A percentile compares a stretch with the other conserved stretches of the same genome.
Evolutionary conservation across 768 basidiomycete genomes (phyloP).

Genomic region (Paxillus involutus): DNA sequence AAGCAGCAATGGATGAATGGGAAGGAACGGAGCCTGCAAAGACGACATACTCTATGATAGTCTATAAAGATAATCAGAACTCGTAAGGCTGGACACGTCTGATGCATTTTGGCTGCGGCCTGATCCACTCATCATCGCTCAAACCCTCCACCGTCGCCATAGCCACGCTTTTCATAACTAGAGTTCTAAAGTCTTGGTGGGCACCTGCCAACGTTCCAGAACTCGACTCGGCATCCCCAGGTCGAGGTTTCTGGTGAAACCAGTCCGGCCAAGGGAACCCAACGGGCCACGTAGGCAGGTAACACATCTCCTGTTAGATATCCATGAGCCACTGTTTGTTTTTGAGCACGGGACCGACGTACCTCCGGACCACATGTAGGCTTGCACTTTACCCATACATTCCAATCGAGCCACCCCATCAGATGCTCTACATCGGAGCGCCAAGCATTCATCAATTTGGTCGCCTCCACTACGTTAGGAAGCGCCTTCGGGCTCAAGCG

Average conservation of each 20-base stretch:
- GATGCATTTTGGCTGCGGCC: slow-evolving; percentile 22
- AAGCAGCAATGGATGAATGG: no score
- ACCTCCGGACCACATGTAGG: slow-evolving; percentile 49
- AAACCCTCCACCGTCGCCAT: neutral
- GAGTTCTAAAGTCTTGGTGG: neutral
- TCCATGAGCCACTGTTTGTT: neutral
- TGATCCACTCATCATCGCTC: slow-evolving; percentile 16
- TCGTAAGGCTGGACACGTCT: slow-evolving; percentile 7
- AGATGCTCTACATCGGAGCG: slow-evolving; percentile 31
- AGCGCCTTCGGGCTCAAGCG: slow-evolving; percentile 1
- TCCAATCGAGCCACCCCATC: slow-evolving; percentile 56
- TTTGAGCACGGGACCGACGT: slow-evolving; percentile 6
- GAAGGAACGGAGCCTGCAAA: no score
- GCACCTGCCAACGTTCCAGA: neutral
- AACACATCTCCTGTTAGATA: slow-evolving; percentile 13
- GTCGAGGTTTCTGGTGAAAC: neutral
- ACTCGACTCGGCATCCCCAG: neutral
- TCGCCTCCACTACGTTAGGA: slow-evolving; percentile 1
- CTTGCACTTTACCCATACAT: slow-evolving; percentile 46
- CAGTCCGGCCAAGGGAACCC: neutral
- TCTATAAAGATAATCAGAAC: neutral
- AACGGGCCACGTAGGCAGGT: slow-evolving; percentile 15
- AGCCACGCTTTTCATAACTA: neutral
- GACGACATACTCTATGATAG: no score
- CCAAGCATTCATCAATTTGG: slow-evolving; percentile 32